Evolutionary conservation across 163 green algal species (phyloP), one percentile per base, ranked within the genome.

Genomic region (Scenedesmus sp.): DNA sequence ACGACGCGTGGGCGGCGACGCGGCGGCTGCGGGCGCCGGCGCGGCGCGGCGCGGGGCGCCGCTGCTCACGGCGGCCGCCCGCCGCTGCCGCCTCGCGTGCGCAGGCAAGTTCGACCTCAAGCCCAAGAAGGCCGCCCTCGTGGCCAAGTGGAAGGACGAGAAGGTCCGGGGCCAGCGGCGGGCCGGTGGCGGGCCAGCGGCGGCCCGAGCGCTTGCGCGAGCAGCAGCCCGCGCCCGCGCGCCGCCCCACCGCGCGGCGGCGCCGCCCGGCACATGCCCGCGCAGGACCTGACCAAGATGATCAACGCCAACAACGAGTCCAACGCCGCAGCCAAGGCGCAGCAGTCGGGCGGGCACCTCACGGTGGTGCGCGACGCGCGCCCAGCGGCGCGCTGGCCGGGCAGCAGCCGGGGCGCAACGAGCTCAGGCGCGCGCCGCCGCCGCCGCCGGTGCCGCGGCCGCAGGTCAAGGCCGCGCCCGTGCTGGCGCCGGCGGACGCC

Each of bases 291-390:
- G 7, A 80, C 58, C 13, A 80, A 72, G 60, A 80, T 80, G 34
- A 80, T 80, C 58, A 80, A 80, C 44, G 22, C 47, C 4, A 80
- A 71, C 24, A 80, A 80, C 31, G 72, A 80, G 39, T 71, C 58
- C 6, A 72, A 67, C 24, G 18, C 39, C 53, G 72, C 72, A n/a
- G 48, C 44, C 48, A 80, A 80, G 65, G 72, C 72, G 42, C 57
- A 80, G 72, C 72, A 80, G 47, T 53, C 60, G 17, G 72, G 72
- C 9, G 72, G 72, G 11, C 58, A 71, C 22, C 31, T 80, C 6
- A n/a, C 31, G 4, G 20, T 80, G 58, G 72, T 78, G 29, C 70
- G 70, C 33, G 11, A 11, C 14, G 50, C 1, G 33, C 18, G 50
- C 50, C 18, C 5, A 29, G 18, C 18, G 18, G 6, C 50, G 5